Evolutionary conservation across 106 monocot species (phyloP).

Genomic region (Amphibolis antarctica): DNA sequence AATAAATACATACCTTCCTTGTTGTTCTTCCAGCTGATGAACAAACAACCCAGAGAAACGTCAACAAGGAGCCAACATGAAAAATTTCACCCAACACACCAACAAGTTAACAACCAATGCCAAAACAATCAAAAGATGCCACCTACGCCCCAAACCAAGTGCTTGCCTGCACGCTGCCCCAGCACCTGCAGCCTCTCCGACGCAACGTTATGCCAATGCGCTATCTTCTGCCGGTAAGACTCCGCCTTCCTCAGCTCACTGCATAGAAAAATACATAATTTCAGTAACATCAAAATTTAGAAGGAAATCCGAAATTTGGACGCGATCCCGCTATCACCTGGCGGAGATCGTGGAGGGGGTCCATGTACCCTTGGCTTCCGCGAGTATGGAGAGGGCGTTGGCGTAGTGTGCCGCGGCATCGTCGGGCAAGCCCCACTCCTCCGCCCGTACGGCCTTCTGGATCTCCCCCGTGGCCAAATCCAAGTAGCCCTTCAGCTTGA

Average conservation of each 20-base stretch:
- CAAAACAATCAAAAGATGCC: too few species aligned
- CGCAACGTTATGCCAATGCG: slow-evolving; percentile 62
- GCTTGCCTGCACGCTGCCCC: slow-evolving; percentile 29
- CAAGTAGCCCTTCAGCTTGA: slow-evolving; percentile 90
- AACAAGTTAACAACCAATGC: not conserved
- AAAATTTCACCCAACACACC: too few species aligned
- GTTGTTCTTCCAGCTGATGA: slow-evolving; percentile 11
- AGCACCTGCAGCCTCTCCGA: slow-evolving; percentile 52
- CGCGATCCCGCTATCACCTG: slow-evolving; percentile 25
- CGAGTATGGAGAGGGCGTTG: slow-evolving; percentile 60
- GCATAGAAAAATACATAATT: slow-evolving; percentile 1
- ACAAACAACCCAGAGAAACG: too few species aligned
- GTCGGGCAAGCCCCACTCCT: slow-evolving; percentile 89
- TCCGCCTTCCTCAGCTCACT: slow-evolving; percentile 60
- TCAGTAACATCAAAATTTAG: too few species aligned
- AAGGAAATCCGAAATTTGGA: not conserved
- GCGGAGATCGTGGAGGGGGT: slow-evolving; percentile 57
- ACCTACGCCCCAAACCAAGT: not conserved
- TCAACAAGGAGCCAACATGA: too few species aligned
- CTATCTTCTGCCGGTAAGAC: slow-evolving; percentile 68
- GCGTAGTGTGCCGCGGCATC: slow-evolving; percentile 62
- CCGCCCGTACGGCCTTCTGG: slow-evolving; percentile 85
- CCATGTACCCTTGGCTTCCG: slow-evolving; percentile 60
- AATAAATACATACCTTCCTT: slow-evolving; percentile 7
- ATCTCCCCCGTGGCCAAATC: slow-evolving; percentile 94